phyloP scores from a whole-genome alignment of 495 filamentous ascomycete genomes.

The Aspergillus taichungensis region DNA sequence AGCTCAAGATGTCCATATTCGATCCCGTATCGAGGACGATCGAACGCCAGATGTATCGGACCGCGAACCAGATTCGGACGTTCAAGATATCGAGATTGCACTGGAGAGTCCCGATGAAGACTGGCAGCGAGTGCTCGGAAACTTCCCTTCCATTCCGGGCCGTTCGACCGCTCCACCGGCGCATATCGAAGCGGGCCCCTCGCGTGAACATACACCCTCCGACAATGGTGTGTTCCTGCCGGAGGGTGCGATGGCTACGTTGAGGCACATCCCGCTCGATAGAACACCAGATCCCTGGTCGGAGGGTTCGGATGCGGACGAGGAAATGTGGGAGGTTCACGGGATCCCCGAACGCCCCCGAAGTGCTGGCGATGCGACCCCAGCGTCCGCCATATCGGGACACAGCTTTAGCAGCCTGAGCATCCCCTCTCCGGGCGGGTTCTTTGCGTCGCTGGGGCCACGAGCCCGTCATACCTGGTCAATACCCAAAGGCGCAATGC shows the following conservation, averaged over 20 bases:
- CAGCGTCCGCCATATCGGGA: slow-evolving; percentile 37
- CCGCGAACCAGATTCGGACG: slow-evolving; percentile 8
- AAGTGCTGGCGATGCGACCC: slow-evolving; percentile 37
- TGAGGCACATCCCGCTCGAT: slow-evolving; percentile 63
- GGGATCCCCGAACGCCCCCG: slow-evolving; percentile 22
- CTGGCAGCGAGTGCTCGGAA: slow-evolving; percentile 32
- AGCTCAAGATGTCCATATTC: slow-evolving; percentile 26
- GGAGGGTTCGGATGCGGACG: slow-evolving; percentile 38
- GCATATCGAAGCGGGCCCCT: slow-evolving; percentile 19
- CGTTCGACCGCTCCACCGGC: slow-evolving; percentile 11
- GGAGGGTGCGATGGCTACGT: slow-evolving; percentile 64
- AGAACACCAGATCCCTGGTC: slow-evolving; percentile 37
- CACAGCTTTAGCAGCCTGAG: slow-evolving; percentile 61
- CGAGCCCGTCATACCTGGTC: slow-evolving; percentile 72
- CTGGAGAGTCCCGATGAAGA: slow-evolving; percentile 28
- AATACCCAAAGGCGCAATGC: slow-evolving; percentile 34
- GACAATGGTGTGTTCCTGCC: slow-evolving; percentile 65
- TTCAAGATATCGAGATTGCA: slow-evolving; percentile 26
- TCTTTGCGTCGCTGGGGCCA: slow-evolving; percentile 74
- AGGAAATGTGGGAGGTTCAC: slow-evolving; percentile 38
- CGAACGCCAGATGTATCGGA: neutral
- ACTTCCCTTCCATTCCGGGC: slow-evolving; percentile 28
- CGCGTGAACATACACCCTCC: slow-evolving; percentile 34
- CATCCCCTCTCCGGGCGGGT: slow-evolving; percentile 82
- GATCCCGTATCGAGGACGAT: slow-evolving; percentile 14